phyloP scores from a whole-genome alignment of 768 basidiomycete species.

The Lanmaoa rubissima region DNA sequence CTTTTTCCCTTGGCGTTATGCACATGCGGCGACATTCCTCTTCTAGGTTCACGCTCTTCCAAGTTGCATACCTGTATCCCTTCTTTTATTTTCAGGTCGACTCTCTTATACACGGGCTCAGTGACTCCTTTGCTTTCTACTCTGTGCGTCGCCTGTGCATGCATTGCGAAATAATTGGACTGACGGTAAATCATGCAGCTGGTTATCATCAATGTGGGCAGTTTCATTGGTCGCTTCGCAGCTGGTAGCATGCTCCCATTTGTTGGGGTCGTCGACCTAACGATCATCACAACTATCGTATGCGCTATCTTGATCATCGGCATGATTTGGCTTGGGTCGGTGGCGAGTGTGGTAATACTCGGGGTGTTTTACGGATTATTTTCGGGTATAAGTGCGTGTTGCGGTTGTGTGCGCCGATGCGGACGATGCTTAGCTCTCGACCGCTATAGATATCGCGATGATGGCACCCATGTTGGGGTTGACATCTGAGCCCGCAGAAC shows the following conservation, averaged over 20 bases:
- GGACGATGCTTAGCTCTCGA: not conserved
- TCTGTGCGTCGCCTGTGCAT: slow-evolving; percentile 34
- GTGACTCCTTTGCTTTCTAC: slow-evolving; percentile 50
- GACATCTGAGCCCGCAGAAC: slow-evolving; percentile 47
- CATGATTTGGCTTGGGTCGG: slow-evolving; percentile 41
- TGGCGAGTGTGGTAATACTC: slow-evolving; percentile 40
- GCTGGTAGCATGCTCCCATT: slow-evolving; percentile 39
- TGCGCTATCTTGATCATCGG: slow-evolving; percentile 43
- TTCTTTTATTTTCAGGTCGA: slow-evolving; percentile 60
- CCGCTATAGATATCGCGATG: slow-evolving; percentile 33
- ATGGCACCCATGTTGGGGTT: slow-evolving; percentile 46
- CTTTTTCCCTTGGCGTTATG: not conserved
- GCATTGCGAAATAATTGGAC: not conserved
- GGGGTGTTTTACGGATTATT: slow-evolving; percentile 49
- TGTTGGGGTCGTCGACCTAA: slow-evolving; percentile 44
- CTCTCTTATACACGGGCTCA: slow-evolving; percentile 48
- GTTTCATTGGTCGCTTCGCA: slow-evolving; percentile 46
- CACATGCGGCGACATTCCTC: not conserved
- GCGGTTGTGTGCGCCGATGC: not conserved
- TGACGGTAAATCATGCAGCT: slow-evolving; percentile 33
- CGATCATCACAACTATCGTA: slow-evolving; percentile 34
- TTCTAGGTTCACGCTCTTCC: slow-evolving; percentile 27
- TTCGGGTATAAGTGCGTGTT: slow-evolving; percentile 41
- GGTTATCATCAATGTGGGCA: slow-evolving; percentile 51
- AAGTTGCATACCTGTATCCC: slow-evolving; percentile 47